phyloP scores from a whole-genome alignment of 2,329 filamentous ascomycete species.

The Colletotrichum agaves region DNA sequence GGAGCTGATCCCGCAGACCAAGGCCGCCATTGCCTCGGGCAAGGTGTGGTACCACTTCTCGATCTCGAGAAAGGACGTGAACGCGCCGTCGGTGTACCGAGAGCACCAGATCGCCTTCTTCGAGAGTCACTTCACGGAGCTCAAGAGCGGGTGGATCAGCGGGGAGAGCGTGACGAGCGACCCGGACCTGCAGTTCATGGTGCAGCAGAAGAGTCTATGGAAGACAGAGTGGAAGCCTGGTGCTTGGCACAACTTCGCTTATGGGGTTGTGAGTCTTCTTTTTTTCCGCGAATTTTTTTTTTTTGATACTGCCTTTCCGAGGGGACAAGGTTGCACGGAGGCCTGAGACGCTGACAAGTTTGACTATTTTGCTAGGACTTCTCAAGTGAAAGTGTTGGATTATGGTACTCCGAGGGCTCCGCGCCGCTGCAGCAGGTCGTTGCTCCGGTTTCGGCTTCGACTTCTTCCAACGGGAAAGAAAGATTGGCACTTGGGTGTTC shows the following conservation, averaged over 20 bases:
- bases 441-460: constrained; percentile 67
- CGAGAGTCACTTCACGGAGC: constrained; percentile 79
- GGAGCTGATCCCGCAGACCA: constrained; percentile 78
- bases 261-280: constrained; percentile 66
- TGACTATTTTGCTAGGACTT: constrained; percentile 60
- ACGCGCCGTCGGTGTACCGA: constrained; percentile 68
- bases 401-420: constrained; percentile 76
- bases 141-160: constrained; percentile 73
- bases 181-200: constrained; percentile 72
- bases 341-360: not conserved
- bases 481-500: constrained; percentile 78
- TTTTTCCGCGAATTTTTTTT: not conserved
- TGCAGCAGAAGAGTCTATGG: constrained; percentile 70
- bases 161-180: constrained; percentile 58
- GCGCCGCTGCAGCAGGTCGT: constrained; percentile 67
- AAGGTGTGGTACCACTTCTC: constrained; percentile 80
- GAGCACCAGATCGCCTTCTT: constrained; percentile 75
- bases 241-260: constrained; percentile 81
- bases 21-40: constrained; percentile 71
- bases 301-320: no score
- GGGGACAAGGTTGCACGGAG: no score
- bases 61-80: constrained; percentile 67
- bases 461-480: constrained; percentile 72
- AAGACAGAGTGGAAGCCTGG: constrained; percentile 68
- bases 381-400: constrained; percentile 66